Evolutionary conservation across 2,329 filamentous ascomycete species (phyloP).

Genomic region (Escovopsis sp.): DNA sequence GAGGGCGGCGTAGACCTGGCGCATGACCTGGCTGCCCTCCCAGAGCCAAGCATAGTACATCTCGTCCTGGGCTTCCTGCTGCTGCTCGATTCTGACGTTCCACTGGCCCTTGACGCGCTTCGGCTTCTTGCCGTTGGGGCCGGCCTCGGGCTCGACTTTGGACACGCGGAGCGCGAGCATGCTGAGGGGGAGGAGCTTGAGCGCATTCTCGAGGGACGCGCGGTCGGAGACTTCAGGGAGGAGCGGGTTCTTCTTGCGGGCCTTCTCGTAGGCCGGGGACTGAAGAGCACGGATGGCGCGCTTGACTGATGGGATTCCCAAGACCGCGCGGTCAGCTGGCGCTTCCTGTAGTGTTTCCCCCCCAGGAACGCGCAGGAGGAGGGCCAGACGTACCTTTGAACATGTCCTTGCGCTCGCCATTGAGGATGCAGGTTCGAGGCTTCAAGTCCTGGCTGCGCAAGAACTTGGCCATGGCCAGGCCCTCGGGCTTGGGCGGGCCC

Average conservation of each 20-base stretch:
- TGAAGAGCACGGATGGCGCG: conserved; percentile 82
- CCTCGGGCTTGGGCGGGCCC: conserved; percentile 76
- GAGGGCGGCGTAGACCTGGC: conserved; percentile 77
- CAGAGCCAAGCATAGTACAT: conserved; percentile 97
- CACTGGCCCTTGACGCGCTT: conserved; percentile 93
- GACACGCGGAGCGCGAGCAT: conserved; percentile 82
- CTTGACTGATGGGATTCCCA: conserved; percentile 52
- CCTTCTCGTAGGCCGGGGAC: conserved; percentile 81
- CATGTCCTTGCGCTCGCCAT: conserved; percentile 96
- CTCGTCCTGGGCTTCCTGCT: conserved; percentile 76
- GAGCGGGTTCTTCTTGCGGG: conserved; percentile 74
- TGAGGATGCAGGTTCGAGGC: conserved; percentile 77
- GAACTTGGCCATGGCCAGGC: conserved; percentile 80
- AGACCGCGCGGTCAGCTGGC: neutral
- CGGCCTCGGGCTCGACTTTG: conserved; percentile 58
- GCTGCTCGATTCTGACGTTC: conserved; percentile 90
- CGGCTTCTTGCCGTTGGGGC: conserved; percentile 47
- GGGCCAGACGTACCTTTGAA: conserved; percentile 55
- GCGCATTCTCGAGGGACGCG: conserved; percentile 77
- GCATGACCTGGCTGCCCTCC: conserved; percentile 86
- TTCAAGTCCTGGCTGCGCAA: conserved; percentile 75
- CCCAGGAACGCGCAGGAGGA: no score
- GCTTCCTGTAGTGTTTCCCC: neutral
- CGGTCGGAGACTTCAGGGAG: conserved; percentile 81
- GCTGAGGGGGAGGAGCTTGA: conserved; percentile 88